These are phyloP conservation scores for Lachnellula arida DNA, from an alignment of 2,329 filamentous ascomycete species.

Conservation along the genomic window DNA sequence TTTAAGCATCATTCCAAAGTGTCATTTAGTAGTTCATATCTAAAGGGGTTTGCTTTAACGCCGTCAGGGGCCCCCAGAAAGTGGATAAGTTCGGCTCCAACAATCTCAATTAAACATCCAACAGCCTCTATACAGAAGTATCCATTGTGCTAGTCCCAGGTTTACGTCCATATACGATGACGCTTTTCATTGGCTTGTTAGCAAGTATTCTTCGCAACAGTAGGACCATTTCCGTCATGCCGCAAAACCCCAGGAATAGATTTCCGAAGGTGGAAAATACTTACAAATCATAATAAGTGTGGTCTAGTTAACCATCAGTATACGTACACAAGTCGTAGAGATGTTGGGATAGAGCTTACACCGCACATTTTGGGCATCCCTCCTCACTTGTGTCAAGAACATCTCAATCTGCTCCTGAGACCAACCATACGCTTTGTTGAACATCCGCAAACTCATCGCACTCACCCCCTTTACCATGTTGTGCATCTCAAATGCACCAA, in stretches of 20 bases:
- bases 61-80: too few species aligned
- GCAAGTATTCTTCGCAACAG: too few species aligned
- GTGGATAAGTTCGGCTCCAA: background rate
- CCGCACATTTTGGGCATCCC: constrained; percentile 11
- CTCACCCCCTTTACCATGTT: constrained; percentile 14
- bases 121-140: background rate
- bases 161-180: background rate
- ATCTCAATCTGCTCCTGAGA: constrained; percentile 12
- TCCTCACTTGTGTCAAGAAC: constrained; percentile 15
- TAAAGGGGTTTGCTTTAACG: too few species aligned
- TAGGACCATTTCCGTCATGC: background rate
- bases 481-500: constrained; percentile 20
- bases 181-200: background rate
- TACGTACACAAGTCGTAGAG: background rate
- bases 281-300: background rate
- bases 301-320: background rate
- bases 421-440: constrained; percentile 16
- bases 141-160: background rate
- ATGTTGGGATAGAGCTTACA: constrained; percentile 1
- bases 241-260: background rate
- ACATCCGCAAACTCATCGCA: constrained; percentile 17
- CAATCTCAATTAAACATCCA: background rate
- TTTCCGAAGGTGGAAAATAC: background rate
- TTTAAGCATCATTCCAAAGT: too few species aligned
- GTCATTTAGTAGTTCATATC: too few species aligned